Conservation (phyloP, 1,284 basidiomycete species). For the Amylostereum areolatum region DNA sequence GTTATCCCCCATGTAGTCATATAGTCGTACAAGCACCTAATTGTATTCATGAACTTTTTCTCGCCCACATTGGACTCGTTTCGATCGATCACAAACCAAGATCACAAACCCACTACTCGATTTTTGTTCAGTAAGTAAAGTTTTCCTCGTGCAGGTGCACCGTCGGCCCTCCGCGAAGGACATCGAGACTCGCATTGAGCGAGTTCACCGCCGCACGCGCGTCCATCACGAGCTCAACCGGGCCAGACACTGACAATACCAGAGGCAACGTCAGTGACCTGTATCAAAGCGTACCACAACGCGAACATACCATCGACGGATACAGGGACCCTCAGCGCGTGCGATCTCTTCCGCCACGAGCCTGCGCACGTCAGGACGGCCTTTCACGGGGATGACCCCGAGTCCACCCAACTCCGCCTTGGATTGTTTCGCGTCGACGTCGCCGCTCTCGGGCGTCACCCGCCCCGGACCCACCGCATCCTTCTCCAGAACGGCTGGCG, state of each 20-base stretch:
- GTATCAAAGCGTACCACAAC: neutral
- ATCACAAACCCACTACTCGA: no score
- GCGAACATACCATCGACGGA: slow-evolving; percentile 25
- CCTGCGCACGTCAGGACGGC: slow-evolving; percentile 22
- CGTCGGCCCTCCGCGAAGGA: slow-evolving; percentile 5
- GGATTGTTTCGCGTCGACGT: neutral
- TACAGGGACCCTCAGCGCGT: slow-evolving; percentile 18
- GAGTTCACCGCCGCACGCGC: neutral
- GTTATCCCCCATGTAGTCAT: neutral
- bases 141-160: slow-evolving; percentile 7
- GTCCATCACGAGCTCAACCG: neutral
- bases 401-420: neutral
- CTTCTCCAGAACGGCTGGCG: slow-evolving; percentile 6
- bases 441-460: neutral
- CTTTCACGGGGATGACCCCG: slow-evolving; percentile 7
- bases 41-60: neutral
- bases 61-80: neutral
- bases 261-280: neutral
- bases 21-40: neutral
- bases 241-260: slow-evolving; percentile 4
- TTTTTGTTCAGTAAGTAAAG: neutral
- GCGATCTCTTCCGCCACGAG: slow-evolving; percentile 21
- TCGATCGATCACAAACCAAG: no score
- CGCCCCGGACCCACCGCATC: slow-evolving; percentile 1
- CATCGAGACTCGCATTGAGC: neutral